Evolutionary conservation across 2,329 filamentous ascomycete species (phyloP).

Genomic region (Capronia americana): DNA sequence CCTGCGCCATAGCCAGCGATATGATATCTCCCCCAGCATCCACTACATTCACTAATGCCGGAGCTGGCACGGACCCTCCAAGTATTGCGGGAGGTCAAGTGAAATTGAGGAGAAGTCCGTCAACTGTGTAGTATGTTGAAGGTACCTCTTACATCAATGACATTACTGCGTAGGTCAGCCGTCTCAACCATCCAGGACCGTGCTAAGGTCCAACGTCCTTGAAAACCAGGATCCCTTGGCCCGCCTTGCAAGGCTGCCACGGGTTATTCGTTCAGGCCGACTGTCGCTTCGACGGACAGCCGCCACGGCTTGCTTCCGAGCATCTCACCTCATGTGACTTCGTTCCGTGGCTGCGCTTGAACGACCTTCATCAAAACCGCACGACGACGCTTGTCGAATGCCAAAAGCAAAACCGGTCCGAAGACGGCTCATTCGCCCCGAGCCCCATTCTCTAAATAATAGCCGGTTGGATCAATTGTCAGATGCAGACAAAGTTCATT

Average conservation of each 20-base stretch:
- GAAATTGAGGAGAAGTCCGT: not conserved
- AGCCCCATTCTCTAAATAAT: not conserved
- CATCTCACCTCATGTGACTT: slow-evolving; percentile 1
- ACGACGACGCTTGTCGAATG: not conserved
- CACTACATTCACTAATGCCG: not conserved
- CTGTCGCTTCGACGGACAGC: not conserved
- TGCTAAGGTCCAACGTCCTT: not conserved
- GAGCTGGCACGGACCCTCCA: not conserved
- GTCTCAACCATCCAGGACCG: not conserved
- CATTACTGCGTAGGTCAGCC: not conserved
- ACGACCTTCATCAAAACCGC: not conserved
- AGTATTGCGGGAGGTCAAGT: not conserved
- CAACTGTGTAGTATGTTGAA: not conserved
- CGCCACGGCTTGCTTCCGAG: not conserved
- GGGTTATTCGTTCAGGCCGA: not conserved
- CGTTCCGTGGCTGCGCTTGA: not conserved
- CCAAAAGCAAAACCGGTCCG: not conserved
- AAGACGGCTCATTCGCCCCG: not conserved
- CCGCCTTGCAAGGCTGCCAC: not conserved
- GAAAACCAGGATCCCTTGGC: not conserved
- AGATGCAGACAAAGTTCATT: not conserved
- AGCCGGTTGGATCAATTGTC: not conserved
- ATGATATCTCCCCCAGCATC: not conserved
- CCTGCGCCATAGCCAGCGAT: not conserved
- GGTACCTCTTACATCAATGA: too few species aligned